Evolutionary conservation across 2,329 filamentous ascomycete genomes (phyloP).

Genomic region (Colletotrichum viniferum): DNA sequence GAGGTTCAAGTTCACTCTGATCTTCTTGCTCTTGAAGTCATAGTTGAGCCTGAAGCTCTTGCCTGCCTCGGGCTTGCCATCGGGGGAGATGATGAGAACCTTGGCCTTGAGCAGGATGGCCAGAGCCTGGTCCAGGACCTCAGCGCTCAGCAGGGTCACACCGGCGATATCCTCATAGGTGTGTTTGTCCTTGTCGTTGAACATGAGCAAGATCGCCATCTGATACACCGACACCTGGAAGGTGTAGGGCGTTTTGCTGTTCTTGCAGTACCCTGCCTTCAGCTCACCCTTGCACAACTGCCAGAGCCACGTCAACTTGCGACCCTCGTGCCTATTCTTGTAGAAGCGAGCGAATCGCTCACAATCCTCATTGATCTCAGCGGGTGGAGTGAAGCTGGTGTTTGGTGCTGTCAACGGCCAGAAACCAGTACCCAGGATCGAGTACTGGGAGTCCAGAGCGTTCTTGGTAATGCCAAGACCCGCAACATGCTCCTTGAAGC

Average conservation of each 20-base stretch:
- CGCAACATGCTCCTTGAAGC: constrained; percentile 79
- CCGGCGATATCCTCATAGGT: constrained; percentile 87
- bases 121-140: constrained; percentile 86
- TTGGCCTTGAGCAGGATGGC: constrained; percentile 91
- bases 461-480: constrained; percentile 71
- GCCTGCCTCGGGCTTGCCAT: constrained; percentile 77
- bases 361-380: constrained; percentile 83
- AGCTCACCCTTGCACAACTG: constrained; percentile 97
- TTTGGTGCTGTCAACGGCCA: constrained; percentile 90
- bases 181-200: constrained; percentile 88
- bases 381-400: constrained; percentile 86
- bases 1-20: constrained; percentile 95
- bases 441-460: constrained; percentile 84
- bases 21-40: constrained; percentile 98
- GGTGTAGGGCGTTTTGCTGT: constrained; percentile 88
- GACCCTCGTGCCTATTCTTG: constrained; percentile 93
- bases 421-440: constrained; percentile 94
- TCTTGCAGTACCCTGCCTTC: constrained; percentile 90
- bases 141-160: constrained; percentile 78
- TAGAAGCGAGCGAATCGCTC: constrained; percentile 92
- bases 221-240: constrained; percentile 98
- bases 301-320: constrained; percentile 98
- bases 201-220: constrained; percentile 93
- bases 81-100: constrained; percentile 75
- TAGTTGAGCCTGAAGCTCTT: constrained; percentile 87